A percentile compares a stretch with the other conserved stretches of the same genome.
These are phyloP conservation scores for Fusarium piperis DNA, from an alignment of 2,329 filamentous ascomycete genomes.

Conservation along the genomic window DNA sequence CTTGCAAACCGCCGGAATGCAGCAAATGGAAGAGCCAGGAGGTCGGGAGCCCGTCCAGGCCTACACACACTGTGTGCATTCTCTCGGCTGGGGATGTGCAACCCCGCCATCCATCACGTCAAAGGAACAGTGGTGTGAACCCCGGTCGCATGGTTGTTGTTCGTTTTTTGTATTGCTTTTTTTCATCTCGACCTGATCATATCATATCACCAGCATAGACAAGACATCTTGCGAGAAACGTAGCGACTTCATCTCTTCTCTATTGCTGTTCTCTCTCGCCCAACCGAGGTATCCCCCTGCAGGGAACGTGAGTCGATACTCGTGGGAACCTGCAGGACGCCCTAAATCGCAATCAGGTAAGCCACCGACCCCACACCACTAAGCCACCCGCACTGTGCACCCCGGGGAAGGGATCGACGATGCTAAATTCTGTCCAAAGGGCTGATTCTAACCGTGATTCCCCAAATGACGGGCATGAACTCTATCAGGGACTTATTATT, in stretches of 20 bases:
- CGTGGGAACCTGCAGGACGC: background rate
- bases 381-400: conserved; percentile 24
- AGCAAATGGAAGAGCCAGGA: background rate
- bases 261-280: background rate
- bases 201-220: background rate
- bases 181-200: background rate
- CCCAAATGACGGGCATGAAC: background rate
- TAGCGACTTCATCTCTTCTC: background rate
- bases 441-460: background rate
- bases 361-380: background rate
- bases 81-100: background rate
- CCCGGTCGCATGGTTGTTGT: background rate
- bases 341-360: background rate
- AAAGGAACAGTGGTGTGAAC: background rate
- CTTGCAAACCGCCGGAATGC: background rate
- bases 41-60: background rate
- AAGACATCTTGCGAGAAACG: background rate
- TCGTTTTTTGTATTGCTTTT: background rate
- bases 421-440: background rate
- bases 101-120: conserved; percentile 1
- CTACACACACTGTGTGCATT: background rate
- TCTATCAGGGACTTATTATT: background rate
- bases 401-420: conserved; percentile 18
- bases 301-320: background rate
- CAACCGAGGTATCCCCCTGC: background rate